Evolutionary conservation across 2,329 filamentous ascomycete species (phyloP).

Genomic region (Bertia moriformis): DNA sequence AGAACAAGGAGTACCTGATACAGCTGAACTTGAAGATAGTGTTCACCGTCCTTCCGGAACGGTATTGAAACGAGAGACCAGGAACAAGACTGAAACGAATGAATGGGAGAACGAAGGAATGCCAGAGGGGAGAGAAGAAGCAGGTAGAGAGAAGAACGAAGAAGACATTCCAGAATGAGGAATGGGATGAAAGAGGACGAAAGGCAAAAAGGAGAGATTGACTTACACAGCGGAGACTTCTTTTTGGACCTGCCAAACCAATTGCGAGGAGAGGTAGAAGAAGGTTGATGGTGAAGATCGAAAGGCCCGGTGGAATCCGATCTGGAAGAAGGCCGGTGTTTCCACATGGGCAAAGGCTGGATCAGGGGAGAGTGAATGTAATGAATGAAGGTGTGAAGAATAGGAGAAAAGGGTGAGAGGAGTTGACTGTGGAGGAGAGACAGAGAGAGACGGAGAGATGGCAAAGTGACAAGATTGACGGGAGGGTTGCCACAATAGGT

Average conservation of each 20-base stretch:
- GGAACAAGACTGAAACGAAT: neutral
- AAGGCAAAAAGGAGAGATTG: neutral
- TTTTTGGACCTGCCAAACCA: neutral
- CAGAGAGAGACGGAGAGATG: too few relatives aligned
- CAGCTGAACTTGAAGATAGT: neutral
- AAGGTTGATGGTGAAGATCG: neutral
- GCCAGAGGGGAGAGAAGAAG: neutral
- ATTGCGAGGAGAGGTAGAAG: neutral
- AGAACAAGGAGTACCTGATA: neutral
- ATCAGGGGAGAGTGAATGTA: neutral
- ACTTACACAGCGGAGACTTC: neutral
- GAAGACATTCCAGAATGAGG: neutral
- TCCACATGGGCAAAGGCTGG: neutral
- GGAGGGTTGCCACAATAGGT: too few relatives aligned
- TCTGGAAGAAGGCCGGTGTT: neutral
- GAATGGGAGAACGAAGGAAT: neutral
- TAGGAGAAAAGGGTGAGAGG: neutral
- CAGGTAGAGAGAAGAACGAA: neutral
- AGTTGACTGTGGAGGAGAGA: too few relatives aligned
- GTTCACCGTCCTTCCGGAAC: neutral
- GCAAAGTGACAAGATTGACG: too few relatives aligned
- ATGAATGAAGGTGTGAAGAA: neutral
- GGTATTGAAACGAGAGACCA: neutral
- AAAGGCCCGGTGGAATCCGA: conserved; percentile 1
- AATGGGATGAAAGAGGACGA: neutral